Base-by-base conservation (phyloP, 176 grass and related monocot genomes). In the Oropetium thomaeum region DNA sequence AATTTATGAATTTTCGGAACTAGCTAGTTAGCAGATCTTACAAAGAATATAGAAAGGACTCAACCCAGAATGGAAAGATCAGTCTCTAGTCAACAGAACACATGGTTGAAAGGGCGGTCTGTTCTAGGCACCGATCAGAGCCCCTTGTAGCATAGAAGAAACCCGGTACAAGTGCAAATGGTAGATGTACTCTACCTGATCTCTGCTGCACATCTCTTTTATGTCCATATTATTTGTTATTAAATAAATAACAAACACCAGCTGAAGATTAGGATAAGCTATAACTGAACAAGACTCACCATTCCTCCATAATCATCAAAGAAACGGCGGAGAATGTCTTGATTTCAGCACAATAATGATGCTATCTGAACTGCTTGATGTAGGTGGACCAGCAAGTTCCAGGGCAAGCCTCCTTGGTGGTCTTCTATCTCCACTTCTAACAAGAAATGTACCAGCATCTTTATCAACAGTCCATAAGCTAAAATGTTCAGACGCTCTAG, bases 301-400 rank as follows among this genome's bases (percentile, higher is more conserved):
- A 93, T 72, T 82, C 95, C 95, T 44, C 95, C 95, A 73, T 87
- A 93, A 85, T 97, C 95, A 89, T 97, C 95, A 85, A 91, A 48
- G 89, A 87, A 81, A 88, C 88, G 7, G 90, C 91, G 87, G 95
- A 93, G 69, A 97, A 87, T 25, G 88, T 71, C 77, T 91, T 93
- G 45, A 97, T 86, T 83, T 89, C 83, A 32, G 90, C 95, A 77
- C 90, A 75, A 97, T 87, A 71, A 91, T 89, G 44, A 89, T 93
- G 62, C 33, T 91, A 70, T 92, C 90, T 53, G 90, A 91, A 60
- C 69, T 90, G 75, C 78, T 80, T 4, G 88, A 83, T 82, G 70
- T 78, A 79, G 86, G 73, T 55, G 84, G 88, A 44, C 75, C 78
- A 45, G 83, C 78, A 84, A 97, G 76, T 75, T 89, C 89, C 70